phyloP scores from a whole-genome alignment of 495 filamentous ascomycete species.

The Penicillium diatomitis region DNA sequence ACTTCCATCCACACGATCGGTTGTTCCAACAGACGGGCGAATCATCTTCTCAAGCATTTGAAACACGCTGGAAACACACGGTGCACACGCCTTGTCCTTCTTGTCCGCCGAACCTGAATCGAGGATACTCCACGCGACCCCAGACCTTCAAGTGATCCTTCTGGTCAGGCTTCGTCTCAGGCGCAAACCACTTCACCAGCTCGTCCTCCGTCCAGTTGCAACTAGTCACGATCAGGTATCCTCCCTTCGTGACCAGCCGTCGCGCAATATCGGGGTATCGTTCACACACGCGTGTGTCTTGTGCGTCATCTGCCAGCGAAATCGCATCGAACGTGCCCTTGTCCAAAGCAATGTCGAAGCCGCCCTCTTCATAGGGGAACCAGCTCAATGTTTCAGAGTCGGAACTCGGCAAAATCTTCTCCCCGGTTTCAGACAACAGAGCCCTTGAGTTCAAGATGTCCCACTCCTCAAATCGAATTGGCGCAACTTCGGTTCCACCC shows the following conservation, averaged over 20 bases:
- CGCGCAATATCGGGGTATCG: slow-evolving; percentile 60
- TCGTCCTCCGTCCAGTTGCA: slow-evolving; percentile 98
- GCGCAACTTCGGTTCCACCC: background rate
- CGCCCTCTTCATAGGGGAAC: slow-evolving; percentile 27
- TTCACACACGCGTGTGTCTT: slow-evolving; percentile 51
- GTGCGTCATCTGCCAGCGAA: slow-evolving; percentile 53
- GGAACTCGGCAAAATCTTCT: slow-evolving; percentile 2
- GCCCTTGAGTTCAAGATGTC: slow-evolving; percentile 57
- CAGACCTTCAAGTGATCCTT: slow-evolving; percentile 42
- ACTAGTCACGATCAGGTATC: slow-evolving; percentile 76
- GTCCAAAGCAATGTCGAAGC: slow-evolving; percentile 84
- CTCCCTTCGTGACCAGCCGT: slow-evolving; percentile 55
- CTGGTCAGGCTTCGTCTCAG: slow-evolving; percentile 7
- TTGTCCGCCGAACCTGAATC: slow-evolving; percentile 76
- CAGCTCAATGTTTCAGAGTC: slow-evolving; percentile 16
- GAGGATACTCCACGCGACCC: slow-evolving; percentile 67
- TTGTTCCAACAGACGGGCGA: no score
- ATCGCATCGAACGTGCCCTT: slow-evolving; percentile 98
- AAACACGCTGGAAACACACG: slow-evolving; percentile 54
- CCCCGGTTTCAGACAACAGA: slow-evolving; percentile 16
- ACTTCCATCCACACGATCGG: no score
- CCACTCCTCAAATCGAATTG: slow-evolving; percentile 59
- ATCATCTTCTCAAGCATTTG: background rate
- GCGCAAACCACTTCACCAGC: slow-evolving; percentile 64
- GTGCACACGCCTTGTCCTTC: slow-evolving; percentile 80